phyloP scores from a whole-genome alignment of 768 basidiomycete species.

The Pisolithus tinctorius region DNA sequence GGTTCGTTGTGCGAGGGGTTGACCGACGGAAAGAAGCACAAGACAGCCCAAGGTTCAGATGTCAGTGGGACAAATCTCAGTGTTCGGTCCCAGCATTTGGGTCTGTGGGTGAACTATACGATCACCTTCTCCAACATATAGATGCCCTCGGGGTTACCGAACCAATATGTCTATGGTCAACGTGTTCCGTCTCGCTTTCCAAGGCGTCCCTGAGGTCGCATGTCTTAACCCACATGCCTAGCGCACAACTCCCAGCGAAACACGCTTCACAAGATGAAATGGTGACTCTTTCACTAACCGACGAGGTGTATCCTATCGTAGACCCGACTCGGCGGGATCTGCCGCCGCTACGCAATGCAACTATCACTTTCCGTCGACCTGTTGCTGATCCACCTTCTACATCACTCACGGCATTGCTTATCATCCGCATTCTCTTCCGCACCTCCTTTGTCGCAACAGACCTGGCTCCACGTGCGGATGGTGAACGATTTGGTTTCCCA shows the following conservation, averaged over 20 bases:
- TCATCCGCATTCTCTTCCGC: conserved; percentile 79
- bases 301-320: conserved; percentile 48
- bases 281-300: conserved; percentile 56
- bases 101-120: conserved; percentile 60
- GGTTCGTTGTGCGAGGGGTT: conserved; percentile 87
- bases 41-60: conserved; percentile 60
- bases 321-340: conserved; percentile 61
- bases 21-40: conserved; percentile 55
- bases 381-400: conserved; percentile 60
- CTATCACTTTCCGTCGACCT: conserved; percentile 53
- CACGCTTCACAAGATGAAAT: conserved; percentile 69
- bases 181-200: conserved; percentile 48
- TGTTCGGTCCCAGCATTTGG: conserved; percentile 43
- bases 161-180: conserved; percentile 63
- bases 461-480: conserved; percentile 60
- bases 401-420: conserved; percentile 74
- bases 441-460: conserved; percentile 68
- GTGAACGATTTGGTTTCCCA: conserved; percentile 88
- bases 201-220: conserved; percentile 56
- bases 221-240: conserved; percentile 70
- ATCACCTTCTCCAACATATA: conserved; percentile 61
- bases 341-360: conserved; percentile 64
- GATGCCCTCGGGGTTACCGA: conserved; percentile 37
- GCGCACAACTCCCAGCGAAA: conserved; percentile 44
- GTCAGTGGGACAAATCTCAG: conserved; percentile 65